phyloP scores from a whole-genome alignment of 2,329 filamentous ascomycete genomes.

The Talaromyces atroroseus region DNA sequence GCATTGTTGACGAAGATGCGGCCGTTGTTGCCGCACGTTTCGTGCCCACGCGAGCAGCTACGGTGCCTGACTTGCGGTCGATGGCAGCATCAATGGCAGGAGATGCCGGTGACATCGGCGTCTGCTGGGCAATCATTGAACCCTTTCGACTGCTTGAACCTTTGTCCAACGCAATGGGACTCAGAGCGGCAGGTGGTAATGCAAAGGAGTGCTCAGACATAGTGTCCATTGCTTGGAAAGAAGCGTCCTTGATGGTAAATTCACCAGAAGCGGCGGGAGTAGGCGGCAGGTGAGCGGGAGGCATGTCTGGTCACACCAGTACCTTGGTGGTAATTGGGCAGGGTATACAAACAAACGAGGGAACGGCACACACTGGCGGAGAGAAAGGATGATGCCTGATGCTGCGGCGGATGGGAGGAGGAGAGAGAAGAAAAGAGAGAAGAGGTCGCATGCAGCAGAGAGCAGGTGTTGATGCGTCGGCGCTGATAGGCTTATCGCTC shows the following conservation, averaged over 20 bases:
- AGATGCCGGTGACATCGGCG: constrained; percentile 31
- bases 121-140: constrained; percentile 22
- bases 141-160: constrained; percentile 18
- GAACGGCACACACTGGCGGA: neutral
- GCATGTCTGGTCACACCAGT: constrained; percentile 5
- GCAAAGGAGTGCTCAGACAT: constrained; percentile 28
- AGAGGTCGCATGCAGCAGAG: no score
- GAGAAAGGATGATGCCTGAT: neutral
- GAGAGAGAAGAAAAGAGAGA: neutral
- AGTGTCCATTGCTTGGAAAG: constrained; percentile 18
- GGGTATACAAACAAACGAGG: neutral
- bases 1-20: constrained; percentile 16
- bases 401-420: neutral
- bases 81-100: constrained; percentile 21
- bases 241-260: constrained; percentile 32
- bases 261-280: constrained; percentile 34
- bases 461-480: neutral
- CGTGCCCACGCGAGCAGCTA: constrained; percentile 27
- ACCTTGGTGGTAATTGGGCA: neutral
- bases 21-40: constrained; percentile 26
- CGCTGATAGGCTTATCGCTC: constrained; percentile 9
- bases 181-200: constrained; percentile 33
- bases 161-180: constrained; percentile 18
- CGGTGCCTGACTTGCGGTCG: constrained; percentile 20
- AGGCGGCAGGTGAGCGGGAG: constrained; percentile 8